Evolutionary conservation across 108 stramenopile species (phyloP).

Genomic region (Skeletonema tropicum): DNA sequence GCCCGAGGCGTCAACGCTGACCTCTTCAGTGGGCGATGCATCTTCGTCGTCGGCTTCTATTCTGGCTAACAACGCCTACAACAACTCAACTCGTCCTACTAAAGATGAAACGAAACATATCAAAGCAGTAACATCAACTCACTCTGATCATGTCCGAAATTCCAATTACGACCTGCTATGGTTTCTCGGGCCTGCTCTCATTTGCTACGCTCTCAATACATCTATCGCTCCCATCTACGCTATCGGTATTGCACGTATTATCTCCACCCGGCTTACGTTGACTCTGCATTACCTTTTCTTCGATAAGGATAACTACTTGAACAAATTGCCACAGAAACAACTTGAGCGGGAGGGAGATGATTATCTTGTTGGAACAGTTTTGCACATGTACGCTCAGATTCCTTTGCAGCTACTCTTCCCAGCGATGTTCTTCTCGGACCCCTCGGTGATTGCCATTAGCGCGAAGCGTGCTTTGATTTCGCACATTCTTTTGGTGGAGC

Average conservation of each 20-base stretch:
- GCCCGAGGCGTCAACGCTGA: conserved; percentile 5
- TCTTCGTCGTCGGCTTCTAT: conserved; percentile 38
- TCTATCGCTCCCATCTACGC: conserved; percentile 62
- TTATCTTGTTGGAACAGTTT: conserved; percentile 58
- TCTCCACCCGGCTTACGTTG: conserved; percentile 58
- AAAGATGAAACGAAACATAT: conserved; percentile 52
- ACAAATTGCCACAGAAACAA: conserved; percentile 69
- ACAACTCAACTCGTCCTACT: conserved; percentile 41
- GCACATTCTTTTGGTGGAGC: conserved; percentile 66
- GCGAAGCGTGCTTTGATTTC: conserved; percentile 43
- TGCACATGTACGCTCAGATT: conserved; percentile 74
- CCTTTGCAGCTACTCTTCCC: conserved; percentile 68
- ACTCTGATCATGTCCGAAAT: conserved; percentile 60
- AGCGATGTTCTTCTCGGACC: conserved; percentile 62
- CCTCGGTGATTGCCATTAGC: conserved; percentile 45
- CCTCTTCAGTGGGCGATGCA: conserved; percentile 30
- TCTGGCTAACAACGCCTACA: conserved; percentile 43
- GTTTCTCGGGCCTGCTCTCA: conserved; percentile 58
- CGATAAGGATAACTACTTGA: conserved; percentile 74
- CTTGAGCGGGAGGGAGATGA: conserved; percentile 62
- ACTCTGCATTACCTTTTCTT: conserved; percentile 65
- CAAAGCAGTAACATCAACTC: conserved; percentile 63
- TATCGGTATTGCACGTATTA: conserved; percentile 61
- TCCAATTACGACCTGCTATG: conserved; percentile 58
- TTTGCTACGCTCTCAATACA: conserved; percentile 47